Evolutionary conservation across 2,329 filamentous ascomycete species (phyloP).

Genomic region (Fusarium virguliforme): DNA sequence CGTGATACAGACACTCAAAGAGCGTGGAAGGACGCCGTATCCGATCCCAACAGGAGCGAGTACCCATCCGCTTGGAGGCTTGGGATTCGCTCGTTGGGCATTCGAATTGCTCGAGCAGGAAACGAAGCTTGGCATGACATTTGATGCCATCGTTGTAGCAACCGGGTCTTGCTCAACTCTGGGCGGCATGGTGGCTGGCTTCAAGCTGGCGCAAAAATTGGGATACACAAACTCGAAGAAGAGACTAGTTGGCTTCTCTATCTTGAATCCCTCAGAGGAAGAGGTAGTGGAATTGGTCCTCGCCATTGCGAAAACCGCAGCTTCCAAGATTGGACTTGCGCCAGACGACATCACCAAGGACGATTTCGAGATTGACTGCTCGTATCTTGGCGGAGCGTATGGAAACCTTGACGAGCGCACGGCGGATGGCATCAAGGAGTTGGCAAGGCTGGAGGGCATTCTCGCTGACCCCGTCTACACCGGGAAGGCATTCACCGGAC

Average conservation of each 20-base stretch:
- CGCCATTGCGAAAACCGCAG: slow-evolving; percentile 26
- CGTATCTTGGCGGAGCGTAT: slow-evolving; percentile 29
- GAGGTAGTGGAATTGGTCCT: slow-evolving; percentile 25
- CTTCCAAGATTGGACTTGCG: slow-evolving; percentile 27
- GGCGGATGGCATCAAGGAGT: slow-evolving; percentile 21
- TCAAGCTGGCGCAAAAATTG: slow-evolving; percentile 30
- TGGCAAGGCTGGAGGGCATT: slow-evolving; percentile 36
- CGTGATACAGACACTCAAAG: slow-evolving; percentile 13
- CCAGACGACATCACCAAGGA: slow-evolving; percentile 26
- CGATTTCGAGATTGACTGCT: slow-evolving; percentile 30
- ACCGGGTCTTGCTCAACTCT: slow-evolving; percentile 38
- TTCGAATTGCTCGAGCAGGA: slow-evolving; percentile 38
- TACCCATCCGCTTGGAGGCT: slow-evolving; percentile 26
- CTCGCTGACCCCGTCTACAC: slow-evolving; percentile 39
- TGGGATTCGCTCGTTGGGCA: slow-evolving; percentile 38
- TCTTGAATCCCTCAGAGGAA: slow-evolving; percentile 1
- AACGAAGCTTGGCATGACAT: slow-evolving; percentile 15
- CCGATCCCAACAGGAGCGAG: slow-evolving; percentile 33
- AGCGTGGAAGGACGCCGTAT: slow-evolving; percentile 26
- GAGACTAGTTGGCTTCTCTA: slow-evolving; percentile 27
- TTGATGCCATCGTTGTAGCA: slow-evolving; percentile 26
- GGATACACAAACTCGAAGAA: slow-evolving; percentile 18
- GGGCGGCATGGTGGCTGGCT: slow-evolving; percentile 30
- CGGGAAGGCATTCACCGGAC: slow-evolving; percentile 28
- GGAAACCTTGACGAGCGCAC: slow-evolving; percentile 27